Conservation (phyloP, 495 filamentous ascomycete genomes). For the Friedmanniomyces endolithicus region DNA sequence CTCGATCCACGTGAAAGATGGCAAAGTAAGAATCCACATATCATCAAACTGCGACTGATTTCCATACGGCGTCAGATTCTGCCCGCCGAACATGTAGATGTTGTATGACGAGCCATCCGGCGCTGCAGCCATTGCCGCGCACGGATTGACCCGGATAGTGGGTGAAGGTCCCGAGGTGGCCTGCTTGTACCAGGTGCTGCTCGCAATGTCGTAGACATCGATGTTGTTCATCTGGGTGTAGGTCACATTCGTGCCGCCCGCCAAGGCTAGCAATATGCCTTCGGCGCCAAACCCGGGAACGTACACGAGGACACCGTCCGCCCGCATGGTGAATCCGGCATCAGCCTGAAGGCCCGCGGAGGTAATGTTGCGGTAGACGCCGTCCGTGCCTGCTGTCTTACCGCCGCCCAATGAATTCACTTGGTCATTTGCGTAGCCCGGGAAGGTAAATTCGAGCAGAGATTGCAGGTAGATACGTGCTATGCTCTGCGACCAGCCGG, state of each 20-base stretch:
- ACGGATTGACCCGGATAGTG: constrained; percentile 57
- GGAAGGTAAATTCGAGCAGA: constrained; percentile 61
- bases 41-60: constrained; percentile 56
- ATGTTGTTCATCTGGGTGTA: constrained; percentile 61
- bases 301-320: constrained; percentile 58
- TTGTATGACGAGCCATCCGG: constrained; percentile 60
- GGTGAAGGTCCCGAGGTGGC: constrained; percentile 50
- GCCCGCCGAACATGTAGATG: constrained; percentile 64
- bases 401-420: constrained; percentile 38
- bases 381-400: constrained; percentile 40
- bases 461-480: constrained; percentile 55
- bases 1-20: constrained; percentile 59
- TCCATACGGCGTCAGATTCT: constrained; percentile 50
- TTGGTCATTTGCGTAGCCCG: constrained; percentile 47
- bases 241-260: constrained; percentile 50
- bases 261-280: constrained; percentile 58
- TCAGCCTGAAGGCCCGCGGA: constrained; percentile 51
- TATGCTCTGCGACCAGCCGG: constrained; percentile 54
- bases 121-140: constrained; percentile 57
- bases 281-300: constrained; percentile 58
- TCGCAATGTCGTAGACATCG: constrained; percentile 65
- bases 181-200: constrained; percentile 68
- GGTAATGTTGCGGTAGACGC: constrained; percentile 58
- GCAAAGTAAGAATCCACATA: constrained; percentile 68
- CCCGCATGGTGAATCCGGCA: constrained; percentile 53